Conservation (phyloP, 805 yeast genomes). For the Lachancea sp. region DNA sequence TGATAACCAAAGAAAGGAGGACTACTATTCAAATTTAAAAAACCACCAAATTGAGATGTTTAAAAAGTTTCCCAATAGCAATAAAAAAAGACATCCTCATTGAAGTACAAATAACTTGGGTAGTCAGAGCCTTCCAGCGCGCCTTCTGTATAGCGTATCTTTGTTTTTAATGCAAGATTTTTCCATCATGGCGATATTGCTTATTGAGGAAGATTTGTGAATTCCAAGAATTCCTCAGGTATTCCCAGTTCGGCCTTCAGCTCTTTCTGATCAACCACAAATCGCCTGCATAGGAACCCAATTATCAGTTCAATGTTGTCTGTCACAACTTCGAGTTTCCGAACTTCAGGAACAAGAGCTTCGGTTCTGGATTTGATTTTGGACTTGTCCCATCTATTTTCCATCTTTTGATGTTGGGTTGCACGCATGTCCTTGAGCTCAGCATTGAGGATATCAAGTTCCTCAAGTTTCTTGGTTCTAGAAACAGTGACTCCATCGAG, state of each 20-base stretch:
- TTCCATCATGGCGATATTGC: not conserved
- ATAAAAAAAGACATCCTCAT: not conserved
- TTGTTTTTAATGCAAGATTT: not conserved
- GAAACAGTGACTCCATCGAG: constrained; percentile 10
- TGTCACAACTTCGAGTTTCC: constrained; percentile 17
- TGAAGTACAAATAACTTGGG: not conserved
- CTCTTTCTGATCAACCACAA: constrained; percentile 25
- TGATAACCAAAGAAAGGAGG: not conserved
- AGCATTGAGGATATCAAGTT: constrained; percentile 9
- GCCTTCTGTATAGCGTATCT: not conserved
- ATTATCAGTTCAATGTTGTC: constrained; percentile 41
- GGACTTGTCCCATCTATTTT: constrained; percentile 22
- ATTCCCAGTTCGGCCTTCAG: constrained; percentile 38
- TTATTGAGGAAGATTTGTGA: constrained; percentile 6
- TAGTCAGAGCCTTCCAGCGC: too few relatives aligned
- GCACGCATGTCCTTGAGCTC: constrained; percentile 7
- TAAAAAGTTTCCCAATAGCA: not conserved
- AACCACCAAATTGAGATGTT: not conserved
- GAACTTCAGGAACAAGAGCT: constrained; percentile 8
- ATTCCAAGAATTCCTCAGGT: constrained; percentile 38
- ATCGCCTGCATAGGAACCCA: constrained; percentile 32
- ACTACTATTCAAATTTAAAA: not conserved
- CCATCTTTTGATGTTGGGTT: constrained; percentile 13
- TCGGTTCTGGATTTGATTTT: constrained; percentile 12
- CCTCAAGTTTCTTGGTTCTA: constrained; percentile 13